Conservation (phyloP, 2,329 filamentous ascomycete species). For the Colletotrichum lini region DNA sequence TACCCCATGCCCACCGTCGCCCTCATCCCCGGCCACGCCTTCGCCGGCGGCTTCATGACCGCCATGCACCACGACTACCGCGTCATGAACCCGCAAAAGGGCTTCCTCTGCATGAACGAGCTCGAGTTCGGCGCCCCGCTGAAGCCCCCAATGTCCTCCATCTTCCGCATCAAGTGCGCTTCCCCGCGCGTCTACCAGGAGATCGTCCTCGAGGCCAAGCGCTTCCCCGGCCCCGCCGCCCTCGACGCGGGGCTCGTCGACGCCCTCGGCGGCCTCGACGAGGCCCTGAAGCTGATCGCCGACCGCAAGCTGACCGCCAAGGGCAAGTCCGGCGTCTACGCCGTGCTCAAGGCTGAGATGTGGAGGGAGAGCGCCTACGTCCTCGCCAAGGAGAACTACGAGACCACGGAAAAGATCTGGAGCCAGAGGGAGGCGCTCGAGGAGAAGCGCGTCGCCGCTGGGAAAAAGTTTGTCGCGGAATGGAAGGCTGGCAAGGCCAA, state of each 20-base stretch:
- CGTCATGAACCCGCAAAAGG: conserved; percentile 77
- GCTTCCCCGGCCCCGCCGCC: conserved; percentile 75
- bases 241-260: conserved; percentile 79
- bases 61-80: conserved; percentile 89
- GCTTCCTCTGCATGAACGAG: conserved; percentile 87
- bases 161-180: conserved; percentile 79
- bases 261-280: conserved; percentile 74
- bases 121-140: conserved; percentile 85
- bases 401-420: conserved; percentile 64
- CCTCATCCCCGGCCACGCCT: conserved; percentile 85
- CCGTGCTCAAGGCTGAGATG: conserved; percentile 81
- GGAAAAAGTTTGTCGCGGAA: conserved; percentile 65
- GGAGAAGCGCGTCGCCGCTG: conserved; percentile 60
- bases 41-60: conserved; percentile 86
- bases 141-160: conserved; percentile 78
- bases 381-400: conserved; percentile 67
- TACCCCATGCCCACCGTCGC: conserved; percentile 88
- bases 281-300: conserved; percentile 71
- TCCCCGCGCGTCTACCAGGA: conserved; percentile 69
- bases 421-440: conserved; percentile 59
- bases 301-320: conserved; percentile 73
- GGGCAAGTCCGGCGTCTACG: conserved; percentile 77
- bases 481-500: conserved; percentile 56
- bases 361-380: conserved; percentile 75
- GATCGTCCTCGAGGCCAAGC: conserved; percentile 80